Base-by-base conservation (phyloP, 2,329 filamentous ascomycete genomes). In the Botrytis porri region DNA sequence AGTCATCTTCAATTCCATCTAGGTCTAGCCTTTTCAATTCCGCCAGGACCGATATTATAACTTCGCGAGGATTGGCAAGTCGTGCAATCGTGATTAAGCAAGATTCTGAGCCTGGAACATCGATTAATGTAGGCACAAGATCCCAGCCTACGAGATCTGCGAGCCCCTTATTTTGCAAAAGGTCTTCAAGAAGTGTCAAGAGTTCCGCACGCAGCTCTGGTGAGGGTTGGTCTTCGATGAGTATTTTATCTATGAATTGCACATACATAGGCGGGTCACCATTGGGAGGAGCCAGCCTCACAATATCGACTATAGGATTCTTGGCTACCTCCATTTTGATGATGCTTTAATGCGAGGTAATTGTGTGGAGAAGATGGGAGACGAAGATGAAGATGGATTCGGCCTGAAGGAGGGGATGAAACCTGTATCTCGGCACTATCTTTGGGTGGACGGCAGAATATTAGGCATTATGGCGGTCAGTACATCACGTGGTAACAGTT, bases 111-210 rank as follows among this genome's bases (percentile, higher is more conserved):
- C 87, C 89, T 1, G 92, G 86, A 8, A 94, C 83, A 51, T 88
- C 86, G 37, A 94, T 85, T 7, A 96, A 86, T 79, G 93, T 88
- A 79, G 92, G 90, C 35, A 96, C 90, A 69, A 95, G 84, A 80
- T 96, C 93, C 93, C 93, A 96, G 67, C 93, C 93, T 78, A 95
- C 94, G 73, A 93, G 91, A 74, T 88, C 88, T 4, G 92, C 93
- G 73, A 95, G 84, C 73, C 88, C 85, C 16, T 48, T 84, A 84
- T 93, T 89, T 80, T 92, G 88, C 29, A 93, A 85, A 51, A 93
- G 88, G 35, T 90, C 86, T 77, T 93, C 88, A 63, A 95, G 85
- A 5, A 88, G 83, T 1, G 92, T 90, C 61, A 95, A 84, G 74
- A 91, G 69, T 32, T 71, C 4, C 8, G 3, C 5, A 3, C 59